These are phyloP conservation scores for Sarocladiaceae sp. DNA, from an alignment of 2,329 filamentous ascomycete genomes.

Conservation along the genomic window DNA sequence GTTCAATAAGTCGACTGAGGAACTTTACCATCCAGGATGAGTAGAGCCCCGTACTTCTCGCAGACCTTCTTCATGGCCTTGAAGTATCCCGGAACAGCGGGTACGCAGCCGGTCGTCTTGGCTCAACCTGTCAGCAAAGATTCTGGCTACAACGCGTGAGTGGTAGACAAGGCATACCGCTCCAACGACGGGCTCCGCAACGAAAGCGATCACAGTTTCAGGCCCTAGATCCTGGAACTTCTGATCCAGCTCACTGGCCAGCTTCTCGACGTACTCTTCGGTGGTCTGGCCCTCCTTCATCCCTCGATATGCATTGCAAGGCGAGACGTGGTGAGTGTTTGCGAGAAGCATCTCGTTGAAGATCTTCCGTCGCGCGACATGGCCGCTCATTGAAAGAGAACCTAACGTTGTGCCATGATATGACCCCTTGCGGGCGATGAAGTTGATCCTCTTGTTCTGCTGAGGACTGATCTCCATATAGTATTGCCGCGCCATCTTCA, in stretches of 20 bases:
- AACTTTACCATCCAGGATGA: constrained; percentile 52
- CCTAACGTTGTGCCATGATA: constrained; percentile 70
- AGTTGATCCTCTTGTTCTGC: constrained; percentile 51
- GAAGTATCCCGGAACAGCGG: constrained; percentile 61
- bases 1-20: not conserved
- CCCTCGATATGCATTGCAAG: constrained; percentile 59
- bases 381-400: constrained; percentile 56
- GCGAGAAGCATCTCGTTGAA: constrained; percentile 55
- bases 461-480: constrained; percentile 33
- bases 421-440: constrained; percentile 61
- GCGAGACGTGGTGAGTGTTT: constrained; percentile 52
- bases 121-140: not conserved
- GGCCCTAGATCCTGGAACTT: constrained; percentile 60
- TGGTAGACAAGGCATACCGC: constrained; percentile 39
- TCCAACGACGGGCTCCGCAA: constrained; percentile 66
- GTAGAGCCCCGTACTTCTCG: constrained; percentile 60
- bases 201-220: constrained; percentile 61
- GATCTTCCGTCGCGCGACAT: constrained; percentile 49
- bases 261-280: constrained; percentile 50
- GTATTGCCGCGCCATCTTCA: constrained; percentile 42
- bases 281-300: constrained; percentile 44
- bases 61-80: constrained; percentile 61
- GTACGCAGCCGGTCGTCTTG: constrained; percentile 53
- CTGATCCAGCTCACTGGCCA: constrained; percentile 58
- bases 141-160: constrained; percentile 12